Percentiles rank a stretch among this genome's conserved stretches.
Conservation (phyloP, 2,329 filamentous ascomycete genomes). For the Cyanodermella asteris region DNA sequence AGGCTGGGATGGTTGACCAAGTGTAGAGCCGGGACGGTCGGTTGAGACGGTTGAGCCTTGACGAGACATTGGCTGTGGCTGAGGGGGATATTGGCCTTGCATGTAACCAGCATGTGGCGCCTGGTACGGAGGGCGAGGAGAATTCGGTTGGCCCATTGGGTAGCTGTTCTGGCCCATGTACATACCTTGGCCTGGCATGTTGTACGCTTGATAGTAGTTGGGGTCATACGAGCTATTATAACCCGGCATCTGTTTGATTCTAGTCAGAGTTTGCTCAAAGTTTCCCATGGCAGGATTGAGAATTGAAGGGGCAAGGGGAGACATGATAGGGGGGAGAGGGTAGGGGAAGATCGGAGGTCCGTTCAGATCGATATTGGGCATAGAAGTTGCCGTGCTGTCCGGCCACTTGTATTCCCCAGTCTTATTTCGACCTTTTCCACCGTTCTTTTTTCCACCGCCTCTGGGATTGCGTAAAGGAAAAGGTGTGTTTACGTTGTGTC, state of each 20-base stretch:
- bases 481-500: conserved; percentile 37
- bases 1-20: conserved; percentile 33
- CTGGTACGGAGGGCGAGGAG: conserved; percentile 24
- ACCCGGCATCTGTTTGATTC: conserved; percentile 36
- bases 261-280: conserved; percentile 54
- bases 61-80: conserved; percentile 55
- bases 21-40: conserved; percentile 39
- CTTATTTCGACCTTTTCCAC: too few relatives aligned
- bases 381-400: conserved; percentile 10
- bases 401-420: too few relatives aligned
- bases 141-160: conserved; percentile 21
- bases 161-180: too few relatives aligned
- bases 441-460: too few relatives aligned
- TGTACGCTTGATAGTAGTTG: conserved; percentile 22
- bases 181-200: conserved; percentile 18
- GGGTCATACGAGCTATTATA: conserved; percentile 23
- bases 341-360: conserved; percentile 38
- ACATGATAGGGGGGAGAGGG: too few relatives aligned
- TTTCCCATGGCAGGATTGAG: conserved; percentile 46
- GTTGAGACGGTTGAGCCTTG: conserved; percentile 57
- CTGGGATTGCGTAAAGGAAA: too few relatives aligned
- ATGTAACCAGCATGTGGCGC: conserved; percentile 27
- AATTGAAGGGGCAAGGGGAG: too few relatives aligned
- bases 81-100: conserved; percentile 31
- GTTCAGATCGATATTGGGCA: conserved; percentile 9